A percentile compares a stretch with the other conserved stretches of the same genome.
Conservation (phyloP, 1,139 yeast genomes). For the Saccharomyces uvarum region DNA sequence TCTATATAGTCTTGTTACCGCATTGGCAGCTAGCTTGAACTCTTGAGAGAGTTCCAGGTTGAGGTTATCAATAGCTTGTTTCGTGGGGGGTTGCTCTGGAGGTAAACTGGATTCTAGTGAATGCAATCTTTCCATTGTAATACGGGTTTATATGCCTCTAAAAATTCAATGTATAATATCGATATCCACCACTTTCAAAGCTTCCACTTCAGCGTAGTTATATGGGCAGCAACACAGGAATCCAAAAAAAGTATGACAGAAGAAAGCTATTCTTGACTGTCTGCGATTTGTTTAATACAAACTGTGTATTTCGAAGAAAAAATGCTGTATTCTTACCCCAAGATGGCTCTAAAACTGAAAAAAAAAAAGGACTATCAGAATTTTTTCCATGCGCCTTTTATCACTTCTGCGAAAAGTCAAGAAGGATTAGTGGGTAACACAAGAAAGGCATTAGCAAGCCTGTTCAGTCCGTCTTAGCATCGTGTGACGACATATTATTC, state of each 20-base stretch:
- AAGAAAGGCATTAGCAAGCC: background rate
- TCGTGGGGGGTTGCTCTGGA: conserved; percentile 28
- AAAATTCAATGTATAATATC: background rate
- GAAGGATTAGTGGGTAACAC: background rate
- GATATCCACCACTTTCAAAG: background rate
- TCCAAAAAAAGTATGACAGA: background rate
- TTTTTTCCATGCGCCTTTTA: background rate
- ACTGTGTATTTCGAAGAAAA: background rate
- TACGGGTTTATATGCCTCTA: background rate
- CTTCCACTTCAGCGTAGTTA: background rate
- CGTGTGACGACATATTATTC: background rate
- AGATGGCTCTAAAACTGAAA: background rate
- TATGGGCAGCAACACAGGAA: background rate
- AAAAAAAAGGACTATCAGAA: background rate
- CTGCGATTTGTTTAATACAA: background rate
- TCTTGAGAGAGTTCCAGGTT: conserved; percentile 24
- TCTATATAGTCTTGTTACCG: conserved; percentile 26
- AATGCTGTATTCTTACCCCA: background rate
- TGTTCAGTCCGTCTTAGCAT: background rate
- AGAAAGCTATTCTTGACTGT: background rate
- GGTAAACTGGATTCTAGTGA: conserved; percentile 23
- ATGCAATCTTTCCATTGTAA: conserved; percentile 19
- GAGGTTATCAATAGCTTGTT: conserved; percentile 21
- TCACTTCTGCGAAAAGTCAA: background rate
- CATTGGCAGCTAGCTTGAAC: conserved; percentile 29